phyloP scores from a whole-genome alignment of 2,329 filamentous ascomycete species.

The Beauveria pseudobassiana region DNA sequence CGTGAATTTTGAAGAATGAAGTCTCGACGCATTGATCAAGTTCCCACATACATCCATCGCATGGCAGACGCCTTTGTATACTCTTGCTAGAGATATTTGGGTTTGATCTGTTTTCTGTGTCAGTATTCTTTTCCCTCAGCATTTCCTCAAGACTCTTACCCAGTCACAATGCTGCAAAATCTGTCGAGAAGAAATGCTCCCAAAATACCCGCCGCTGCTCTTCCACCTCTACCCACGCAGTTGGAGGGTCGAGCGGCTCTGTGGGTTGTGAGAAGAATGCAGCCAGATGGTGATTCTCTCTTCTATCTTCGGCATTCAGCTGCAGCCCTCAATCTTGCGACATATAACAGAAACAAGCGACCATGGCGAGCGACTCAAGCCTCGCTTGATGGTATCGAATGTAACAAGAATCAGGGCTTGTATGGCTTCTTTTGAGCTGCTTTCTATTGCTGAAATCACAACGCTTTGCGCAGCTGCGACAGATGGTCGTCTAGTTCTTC shows the following conservation, averaged over 20 bases:
- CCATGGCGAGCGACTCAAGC: conserved; percentile 10
- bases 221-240: conserved; percentile 30
- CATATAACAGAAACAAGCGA: conserved; percentile 9
- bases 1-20: conserved; percentile 12
- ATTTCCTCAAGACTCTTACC: conserved; percentile 23
- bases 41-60: conserved; percentile 32
- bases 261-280: not conserved
- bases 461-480: not conserved
- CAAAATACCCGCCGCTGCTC: conserved; percentile 33
- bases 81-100: conserved; percentile 6
- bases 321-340: conserved; percentile 12
- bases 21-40: conserved; percentile 26
- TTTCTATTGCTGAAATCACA: conserved; percentile 4
- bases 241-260: not conserved
- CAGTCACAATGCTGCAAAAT: conserved; percentile 33
- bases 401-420: conserved; percentile 11
- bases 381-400: conserved; percentile 13
- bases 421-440: conserved; percentile 10
- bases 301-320: conserved; percentile 4
- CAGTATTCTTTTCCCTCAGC: conserved; percentile 11
- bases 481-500: not conserved
- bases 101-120: conserved; percentile 26
- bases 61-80: conserved; percentile 27
- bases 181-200: conserved; percentile 32
- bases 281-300: not conserved